phyloP scores from a whole-genome alignment of 78 protist genomes.

The Planoprotostelium fungivorum region DNA sequence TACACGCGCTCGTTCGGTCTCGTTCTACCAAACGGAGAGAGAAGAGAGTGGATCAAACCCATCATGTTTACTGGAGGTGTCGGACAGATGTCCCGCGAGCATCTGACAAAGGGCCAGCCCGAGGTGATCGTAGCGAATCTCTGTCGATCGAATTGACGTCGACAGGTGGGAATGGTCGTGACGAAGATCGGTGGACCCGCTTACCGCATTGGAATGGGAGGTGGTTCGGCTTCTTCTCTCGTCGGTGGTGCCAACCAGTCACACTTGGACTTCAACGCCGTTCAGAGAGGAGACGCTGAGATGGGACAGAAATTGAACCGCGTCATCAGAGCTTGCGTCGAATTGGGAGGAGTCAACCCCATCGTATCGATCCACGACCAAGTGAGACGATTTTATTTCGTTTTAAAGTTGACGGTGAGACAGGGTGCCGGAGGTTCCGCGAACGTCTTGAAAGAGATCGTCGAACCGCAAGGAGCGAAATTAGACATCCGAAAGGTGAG shows the following conservation, averaged over 20 bases:
- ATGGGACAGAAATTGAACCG: slow-evolving; percentile 84
- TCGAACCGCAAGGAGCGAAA: slow-evolving; percentile 64
- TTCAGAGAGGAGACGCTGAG: slow-evolving; percentile 93
- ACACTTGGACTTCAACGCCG: slow-evolving; percentile 88
- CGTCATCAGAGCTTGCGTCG: slow-evolving; percentile 79
- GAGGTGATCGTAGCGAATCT: not conserved
- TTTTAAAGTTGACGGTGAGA: not conserved
- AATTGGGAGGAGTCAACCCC: slow-evolving; percentile 72
- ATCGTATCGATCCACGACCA: slow-evolving; percentile 86
- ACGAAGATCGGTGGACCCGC: slow-evolving; percentile 95
- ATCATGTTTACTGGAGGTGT: slow-evolving; percentile 94
- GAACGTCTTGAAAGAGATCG: slow-evolving; percentile 83
- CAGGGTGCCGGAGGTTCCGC: slow-evolving; percentile 81
- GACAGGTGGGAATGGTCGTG: slow-evolving; percentile 58
- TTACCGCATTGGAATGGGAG: slow-evolving; percentile 90
- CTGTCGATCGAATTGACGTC: not conserved
- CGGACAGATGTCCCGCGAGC: slow-evolving; percentile 68
- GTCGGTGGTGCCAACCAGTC: slow-evolving; percentile 63
- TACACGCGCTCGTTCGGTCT: slow-evolving; percentile 68
- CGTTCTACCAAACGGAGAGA: slow-evolving; percentile 43
- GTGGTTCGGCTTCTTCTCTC: slow-evolving; percentile 90
- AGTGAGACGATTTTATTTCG: not conserved
- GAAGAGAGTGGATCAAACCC: slow-evolving; percentile 90
- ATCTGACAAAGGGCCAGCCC: slow-evolving; percentile 43
- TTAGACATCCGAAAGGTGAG: slow-evolving; percentile 23